These are phyloP conservation scores for Aspergillus brasiliensis DNA, from an alignment of 2,329 filamentous ascomycete species.

Conservation along the genomic window DNA sequence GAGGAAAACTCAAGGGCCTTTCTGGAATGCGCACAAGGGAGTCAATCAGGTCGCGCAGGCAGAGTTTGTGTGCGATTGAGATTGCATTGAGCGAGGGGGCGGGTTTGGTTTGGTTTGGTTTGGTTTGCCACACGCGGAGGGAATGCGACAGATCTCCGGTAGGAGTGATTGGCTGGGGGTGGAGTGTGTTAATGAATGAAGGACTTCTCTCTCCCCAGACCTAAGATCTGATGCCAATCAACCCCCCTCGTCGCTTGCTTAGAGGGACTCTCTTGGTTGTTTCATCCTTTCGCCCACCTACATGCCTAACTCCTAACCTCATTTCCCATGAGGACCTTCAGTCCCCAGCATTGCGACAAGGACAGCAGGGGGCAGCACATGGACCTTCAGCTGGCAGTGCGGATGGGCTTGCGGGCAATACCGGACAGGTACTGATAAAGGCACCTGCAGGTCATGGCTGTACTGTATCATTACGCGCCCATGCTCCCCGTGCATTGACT, in stretches of 20 bases:
- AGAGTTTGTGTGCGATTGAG: not conserved
- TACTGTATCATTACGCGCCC: not conserved
- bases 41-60: not conserved
- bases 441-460: not conserved
- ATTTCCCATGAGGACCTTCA: not conserved
- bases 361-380: not conserved
- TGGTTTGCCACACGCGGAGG: constrained; percentile 3
- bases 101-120: not conserved
- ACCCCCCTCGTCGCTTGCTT: not conserved
- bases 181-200: not conserved
- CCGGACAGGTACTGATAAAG: constrained; percentile 1
- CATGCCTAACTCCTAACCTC: not conserved
- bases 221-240: not conserved
- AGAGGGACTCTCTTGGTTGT: not conserved
- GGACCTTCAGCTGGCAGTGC: not conserved
- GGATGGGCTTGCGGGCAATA: not conserved
- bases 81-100: not conserved
- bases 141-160: constrained; percentile 3
- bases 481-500: not conserved
- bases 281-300: not conserved
- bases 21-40: not conserved
- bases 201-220: not conserved
- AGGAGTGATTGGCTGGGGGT: not conserved
- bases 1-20: not conserved
- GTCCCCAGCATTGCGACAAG: not conserved